phyloP scores from a whole-genome alignment of 179 eudicot genomes.

The Spinacia oleracea region DNA sequence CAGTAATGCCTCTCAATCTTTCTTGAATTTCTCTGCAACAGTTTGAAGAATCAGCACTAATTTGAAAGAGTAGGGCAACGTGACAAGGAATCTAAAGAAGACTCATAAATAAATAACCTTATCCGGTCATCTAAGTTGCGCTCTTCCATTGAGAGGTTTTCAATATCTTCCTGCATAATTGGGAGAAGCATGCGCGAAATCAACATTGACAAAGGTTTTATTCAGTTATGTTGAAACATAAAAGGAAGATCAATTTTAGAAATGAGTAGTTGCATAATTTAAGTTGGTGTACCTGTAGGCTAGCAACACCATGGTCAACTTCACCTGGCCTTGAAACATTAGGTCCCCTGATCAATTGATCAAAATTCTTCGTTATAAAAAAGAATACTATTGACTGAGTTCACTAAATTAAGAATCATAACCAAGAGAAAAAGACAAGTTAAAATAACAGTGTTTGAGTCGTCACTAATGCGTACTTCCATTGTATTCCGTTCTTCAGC shows the following conservation, averaged over 20 bases:
- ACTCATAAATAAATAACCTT: constrained; percentile 44
- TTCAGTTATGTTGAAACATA: not conserved
- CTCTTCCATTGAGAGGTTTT: constrained; percentile 71
- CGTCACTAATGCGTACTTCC: constrained; percentile 67
- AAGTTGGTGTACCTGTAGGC: constrained; percentile 60
- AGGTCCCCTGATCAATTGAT: constrained; percentile 62
- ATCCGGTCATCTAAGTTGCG: constrained; percentile 71
- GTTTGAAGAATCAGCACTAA: constrained; percentile 25
- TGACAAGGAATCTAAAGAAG: constrained; percentile 6
- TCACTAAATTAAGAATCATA: not conserved
- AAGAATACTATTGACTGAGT: not conserved
- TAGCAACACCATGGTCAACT: constrained; percentile 52
- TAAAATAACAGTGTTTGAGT: not conserved
- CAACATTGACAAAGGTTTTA: not conserved
- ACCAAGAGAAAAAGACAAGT: constrained; percentile 7
- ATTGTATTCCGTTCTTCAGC: constrained; percentile 86
- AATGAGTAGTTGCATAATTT: not conserved
- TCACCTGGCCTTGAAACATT: constrained; percentile 74
- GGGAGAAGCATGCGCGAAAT: constrained; percentile 11
- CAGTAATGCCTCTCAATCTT: constrained; percentile 75
- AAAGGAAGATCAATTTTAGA: not conserved
- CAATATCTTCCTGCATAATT: constrained; percentile 70
- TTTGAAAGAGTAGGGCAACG: constrained; percentile 6
- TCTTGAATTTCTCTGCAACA: constrained; percentile 87
- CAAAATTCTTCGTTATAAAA: constrained; percentile 27